These are phyloP conservation scores for Aaosphaeria arxii DNA, from an alignment of 2,329 filamentous ascomycete species.

Conservation along the genomic window DNA sequence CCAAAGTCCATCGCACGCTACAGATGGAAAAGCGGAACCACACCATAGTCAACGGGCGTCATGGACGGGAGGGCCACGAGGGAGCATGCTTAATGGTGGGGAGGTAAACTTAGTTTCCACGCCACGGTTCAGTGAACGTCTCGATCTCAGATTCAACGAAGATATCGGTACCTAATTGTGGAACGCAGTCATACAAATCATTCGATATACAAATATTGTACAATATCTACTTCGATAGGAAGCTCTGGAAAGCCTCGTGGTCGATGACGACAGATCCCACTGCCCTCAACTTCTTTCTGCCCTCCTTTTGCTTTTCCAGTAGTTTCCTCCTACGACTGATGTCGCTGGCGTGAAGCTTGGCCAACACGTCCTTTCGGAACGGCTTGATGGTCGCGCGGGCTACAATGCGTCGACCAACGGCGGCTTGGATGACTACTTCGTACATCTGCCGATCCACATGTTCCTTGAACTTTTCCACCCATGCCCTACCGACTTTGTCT, in stretches of 20 bases:
- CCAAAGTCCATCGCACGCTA: too few species aligned
- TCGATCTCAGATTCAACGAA: too few species aligned
- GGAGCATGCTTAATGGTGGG: too few species aligned
- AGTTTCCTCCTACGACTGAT: slow-evolving; percentile 79
- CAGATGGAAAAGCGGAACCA: too few species aligned
- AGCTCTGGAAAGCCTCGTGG: slow-evolving; percentile 91
- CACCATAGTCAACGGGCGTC: too few species aligned
- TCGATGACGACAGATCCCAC: slow-evolving; percentile 93
- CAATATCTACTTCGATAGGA: slow-evolving; percentile 37
- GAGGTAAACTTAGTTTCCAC: too few species aligned
- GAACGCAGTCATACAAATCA: too few species aligned
- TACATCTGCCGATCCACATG: slow-evolving; percentile 97
- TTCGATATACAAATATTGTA: too few species aligned
- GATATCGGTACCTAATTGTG: too few species aligned
- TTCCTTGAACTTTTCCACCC: slow-evolving; percentile 96
- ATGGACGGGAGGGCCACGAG: too few species aligned
- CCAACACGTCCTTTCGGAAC: slow-evolving; percentile 90
- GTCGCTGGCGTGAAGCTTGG: slow-evolving; percentile 90
- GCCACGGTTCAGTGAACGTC: too few species aligned
- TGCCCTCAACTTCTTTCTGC: slow-evolving; percentile 78
- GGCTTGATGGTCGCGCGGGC: slow-evolving; percentile 95
- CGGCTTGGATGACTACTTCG: slow-evolving; percentile 92
- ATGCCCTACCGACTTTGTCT: slow-evolving; percentile 75
- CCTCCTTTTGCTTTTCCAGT: slow-evolving; percentile 95
- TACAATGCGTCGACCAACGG: slow-evolving; percentile 76